These are phyloP conservation scores for Gelatoporia subvermispora DNA, from an alignment of 768 basidiomycete genomes.

Conservation along the genomic window DNA sequence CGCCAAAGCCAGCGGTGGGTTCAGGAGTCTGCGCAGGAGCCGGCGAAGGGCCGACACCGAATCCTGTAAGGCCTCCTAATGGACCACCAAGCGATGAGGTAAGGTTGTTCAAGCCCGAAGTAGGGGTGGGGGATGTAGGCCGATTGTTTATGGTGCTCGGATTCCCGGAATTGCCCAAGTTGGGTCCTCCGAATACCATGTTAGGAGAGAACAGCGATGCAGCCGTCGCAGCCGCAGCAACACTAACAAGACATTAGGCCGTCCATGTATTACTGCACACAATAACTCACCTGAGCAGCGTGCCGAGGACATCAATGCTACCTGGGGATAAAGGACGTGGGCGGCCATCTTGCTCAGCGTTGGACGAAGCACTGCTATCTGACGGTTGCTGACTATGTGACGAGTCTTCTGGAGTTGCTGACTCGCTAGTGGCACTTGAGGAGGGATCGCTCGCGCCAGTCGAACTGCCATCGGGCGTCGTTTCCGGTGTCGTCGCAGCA, in stretches of 20 bases:
- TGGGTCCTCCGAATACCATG: slow-evolving; percentile 29
- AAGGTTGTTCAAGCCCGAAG: slow-evolving; percentile 26
- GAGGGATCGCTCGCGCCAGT: slow-evolving; percentile 1
- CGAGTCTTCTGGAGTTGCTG: background rate
- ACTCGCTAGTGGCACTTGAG: background rate
- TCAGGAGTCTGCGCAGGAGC: background rate
- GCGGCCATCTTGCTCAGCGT: slow-evolving; percentile 16
- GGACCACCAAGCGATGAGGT: slow-evolving; percentile 10
- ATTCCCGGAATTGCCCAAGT: background rate
- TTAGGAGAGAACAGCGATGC: slow-evolving; percentile 67
- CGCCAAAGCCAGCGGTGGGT: background rate
- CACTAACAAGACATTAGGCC: slow-evolving; percentile 31
- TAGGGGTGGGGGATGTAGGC: slow-evolving; percentile 39
- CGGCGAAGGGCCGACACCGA: slow-evolving; percentile 11
- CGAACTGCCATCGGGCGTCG: slow-evolving; percentile 1
- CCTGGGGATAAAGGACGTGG: slow-evolving; percentile 52
- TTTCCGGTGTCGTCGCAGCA: background rate
- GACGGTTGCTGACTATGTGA: background rate
- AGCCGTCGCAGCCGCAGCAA: slow-evolving; percentile 89
- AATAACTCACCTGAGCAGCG: slow-evolving; percentile 62
- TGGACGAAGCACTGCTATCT: slow-evolving; percentile 4
- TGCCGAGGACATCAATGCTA: slow-evolving; percentile 79
- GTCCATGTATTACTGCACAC: background rate
- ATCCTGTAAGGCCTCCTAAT: slow-evolving; percentile 24
- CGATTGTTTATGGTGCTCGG: slow-evolving; percentile 9